phyloP scores from a whole-genome alignment of 2,329 filamentous ascomycete genomes.

The Mycosphaerella sp. region DNA sequence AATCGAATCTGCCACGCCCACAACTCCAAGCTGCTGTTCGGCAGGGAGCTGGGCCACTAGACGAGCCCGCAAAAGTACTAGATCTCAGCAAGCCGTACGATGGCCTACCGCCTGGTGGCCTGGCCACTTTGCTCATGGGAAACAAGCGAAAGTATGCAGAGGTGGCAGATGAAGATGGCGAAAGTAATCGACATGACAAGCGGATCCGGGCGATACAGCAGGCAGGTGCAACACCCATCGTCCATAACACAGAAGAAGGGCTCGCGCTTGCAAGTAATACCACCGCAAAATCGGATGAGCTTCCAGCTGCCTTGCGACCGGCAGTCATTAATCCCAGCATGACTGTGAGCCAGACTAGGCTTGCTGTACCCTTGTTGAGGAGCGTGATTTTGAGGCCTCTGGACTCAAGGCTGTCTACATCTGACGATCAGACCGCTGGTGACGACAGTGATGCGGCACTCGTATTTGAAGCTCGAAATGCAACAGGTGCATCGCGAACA shows the following conservation, averaged over 20 bases:
- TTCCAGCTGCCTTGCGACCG: conserved; percentile 77
- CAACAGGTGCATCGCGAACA: conserved; percentile 54
- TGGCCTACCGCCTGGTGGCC: conserved; percentile 80
- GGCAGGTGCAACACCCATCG: conserved; percentile 62
- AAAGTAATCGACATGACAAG: conserved; percentile 59
- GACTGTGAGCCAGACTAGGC: conserved; percentile 71
- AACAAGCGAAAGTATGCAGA: conserved; percentile 82
- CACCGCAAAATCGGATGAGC: conserved; percentile 48
- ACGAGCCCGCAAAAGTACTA: conserved; percentile 55
- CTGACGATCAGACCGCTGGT: conserved; percentile 42
- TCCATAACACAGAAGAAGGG: conserved; percentile 71
- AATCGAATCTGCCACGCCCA: conserved; percentile 82
- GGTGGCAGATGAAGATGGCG: conserved; percentile 69
- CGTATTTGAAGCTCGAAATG: conserved; percentile 84
- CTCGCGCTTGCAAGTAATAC: conserved; percentile 67
- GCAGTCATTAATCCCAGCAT: conserved; percentile 79
- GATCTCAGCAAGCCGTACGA: conserved; percentile 94
- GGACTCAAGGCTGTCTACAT: conserved; percentile 54
- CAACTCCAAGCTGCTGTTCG: conserved; percentile 74
- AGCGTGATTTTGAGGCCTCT: conserved; percentile 75
- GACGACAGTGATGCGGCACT: conserved; percentile 56
- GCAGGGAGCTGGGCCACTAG: conserved; percentile 44
- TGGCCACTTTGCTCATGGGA: conserved; percentile 77
- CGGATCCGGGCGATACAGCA: conserved; percentile 54
- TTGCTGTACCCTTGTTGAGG: conserved; percentile 82